Base-by-base conservation (phyloP, 768 basidiomycete genomes). In the Boletus huronensis region DNA sequence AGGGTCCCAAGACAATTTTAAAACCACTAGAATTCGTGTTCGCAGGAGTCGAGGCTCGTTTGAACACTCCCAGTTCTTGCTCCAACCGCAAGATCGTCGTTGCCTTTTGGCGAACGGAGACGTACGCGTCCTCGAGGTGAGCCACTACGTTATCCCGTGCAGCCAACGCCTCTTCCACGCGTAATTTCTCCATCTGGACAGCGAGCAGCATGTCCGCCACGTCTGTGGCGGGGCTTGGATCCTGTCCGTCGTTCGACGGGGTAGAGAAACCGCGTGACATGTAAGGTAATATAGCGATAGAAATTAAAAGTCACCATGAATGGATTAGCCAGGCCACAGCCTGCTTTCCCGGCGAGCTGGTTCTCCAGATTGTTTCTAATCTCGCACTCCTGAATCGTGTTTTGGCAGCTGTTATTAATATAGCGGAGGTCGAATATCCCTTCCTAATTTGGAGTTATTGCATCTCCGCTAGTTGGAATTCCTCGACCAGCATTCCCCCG, bases 141-240 rank as follows among this genome's bases (percentile, higher is more conserved):
- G 78, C 70, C 2, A 86, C 79, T 16, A 78, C 80, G 29, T 76
- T 78, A 62, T 90, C 87, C 38, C 87, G 81, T 29, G 87, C 87
- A 26, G 70, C 72, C 49, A 84, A 66, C 2, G 83, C 84, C 61
- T 88, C 85, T 21, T 66, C 68, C 1, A 83, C 78, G 45, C 78
- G 77, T 46, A 78, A 52, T 38, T 74, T 75, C 58, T 85, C 83
- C 32, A 78, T 68, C 56, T 82, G 77, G 19, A 83, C 70, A 53
- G 82, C 79, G 26, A 85, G 69, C 11, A 82, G 77, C 64, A 82
- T 74, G 57, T 83, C 82, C 3, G 76, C 79, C 32, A 55, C 34
- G 8, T 56, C 47, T 6, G 50, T 14, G 11, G 45, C 25, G 16
- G 48, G n/a, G 43, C n/a, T 29, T 38, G 47, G 13, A 42, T 54